Conservation (phyloP, 345 rosid genomes). For the Arabidopsis thaliana region DNA sequence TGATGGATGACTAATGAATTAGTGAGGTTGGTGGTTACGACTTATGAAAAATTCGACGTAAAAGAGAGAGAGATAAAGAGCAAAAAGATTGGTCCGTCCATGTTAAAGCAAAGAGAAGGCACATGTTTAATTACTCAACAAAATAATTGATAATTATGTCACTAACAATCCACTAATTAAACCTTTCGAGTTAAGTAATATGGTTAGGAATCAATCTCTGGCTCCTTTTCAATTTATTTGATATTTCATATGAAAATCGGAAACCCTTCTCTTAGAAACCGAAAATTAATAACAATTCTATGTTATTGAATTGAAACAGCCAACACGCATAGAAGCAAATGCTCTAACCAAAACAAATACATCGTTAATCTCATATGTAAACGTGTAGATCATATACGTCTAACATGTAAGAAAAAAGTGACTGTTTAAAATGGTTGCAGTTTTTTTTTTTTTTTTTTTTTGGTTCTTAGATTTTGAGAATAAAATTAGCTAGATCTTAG, state of each 20-base stretch:
- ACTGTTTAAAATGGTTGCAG: not conserved
- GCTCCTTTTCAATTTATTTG: constrained; percentile 22
- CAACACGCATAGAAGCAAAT: not conserved
- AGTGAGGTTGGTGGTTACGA: constrained; percentile 41
- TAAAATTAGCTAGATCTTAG: not conserved
- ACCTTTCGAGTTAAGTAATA: constrained; percentile 47
- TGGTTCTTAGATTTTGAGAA: not conserved
- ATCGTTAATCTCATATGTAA: not conserved
- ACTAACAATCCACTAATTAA: constrained; percentile 45
- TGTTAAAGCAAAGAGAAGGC: constrained; percentile 38
- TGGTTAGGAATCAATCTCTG: constrained; percentile 45
- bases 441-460: not conserved
- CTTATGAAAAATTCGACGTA: constrained; percentile 24
- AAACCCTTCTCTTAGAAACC: not conserved
- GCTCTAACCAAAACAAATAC: not conserved
- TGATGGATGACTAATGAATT: constrained; percentile 38
- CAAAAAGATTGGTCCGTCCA: constrained; percentile 18
- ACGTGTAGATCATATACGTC: not conserved
- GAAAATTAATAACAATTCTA: not conserved
- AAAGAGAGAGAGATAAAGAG: constrained; percentile 14
- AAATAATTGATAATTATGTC: constrained; percentile 44
- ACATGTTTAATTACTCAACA: constrained; percentile 42
- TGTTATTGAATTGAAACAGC: not conserved
- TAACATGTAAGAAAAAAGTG: not conserved
- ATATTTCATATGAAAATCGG: constrained; percentile 20